Evolutionary conservation across 2,329 filamentous ascomycete genomes (phyloP).

Genomic region (Ascochyta rabiei): DNA sequence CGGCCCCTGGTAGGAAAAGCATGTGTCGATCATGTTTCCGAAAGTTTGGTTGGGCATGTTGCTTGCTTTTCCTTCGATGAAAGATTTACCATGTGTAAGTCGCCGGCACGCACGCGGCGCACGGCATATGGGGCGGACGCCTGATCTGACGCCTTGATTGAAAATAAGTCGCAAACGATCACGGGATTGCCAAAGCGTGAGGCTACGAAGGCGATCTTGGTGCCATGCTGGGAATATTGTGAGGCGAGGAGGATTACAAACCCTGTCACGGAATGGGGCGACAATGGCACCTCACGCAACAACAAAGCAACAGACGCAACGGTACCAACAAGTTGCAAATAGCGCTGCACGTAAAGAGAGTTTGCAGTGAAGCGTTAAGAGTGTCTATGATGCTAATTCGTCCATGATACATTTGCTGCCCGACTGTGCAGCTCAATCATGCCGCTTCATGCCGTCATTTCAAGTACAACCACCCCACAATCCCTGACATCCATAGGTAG

Average conservation of each 20-base stretch:
- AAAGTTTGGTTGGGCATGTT: slow-evolving; percentile 6
- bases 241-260: slow-evolving; percentile 16
- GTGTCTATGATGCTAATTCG: slow-evolving; percentile 26
- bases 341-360: not conserved
- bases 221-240: slow-evolving; percentile 1
- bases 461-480: slow-evolving; percentile 19
- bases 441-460: slow-evolving; percentile 13
- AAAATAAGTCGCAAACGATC: not conserved
- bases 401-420: slow-evolving; percentile 34
- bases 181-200: slow-evolving; percentile 1
- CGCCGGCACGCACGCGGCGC: slow-evolving; percentile 6
- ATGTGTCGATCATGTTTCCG: slow-evolving; percentile 19
- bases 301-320: not conserved
- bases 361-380: slow-evolving; percentile 21
- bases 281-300: not conserved
- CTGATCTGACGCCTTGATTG: not conserved
- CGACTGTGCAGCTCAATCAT: slow-evolving; percentile 27
- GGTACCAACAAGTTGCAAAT: not conserved
- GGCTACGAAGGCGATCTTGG: slow-evolving; percentile 3
- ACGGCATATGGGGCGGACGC: not conserved
- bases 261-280: slow-evolving; percentile 13
- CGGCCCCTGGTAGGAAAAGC: slow-evolving; percentile 14
- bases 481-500: slow-evolving; percentile 31
- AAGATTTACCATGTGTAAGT: slow-evolving; percentile 7
- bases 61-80: slow-evolving; percentile 8